These are phyloP conservation scores for Nannizzia gypsea DNA, from an alignment of 2,329 filamentous ascomycete genomes.

Conservation along the genomic window DNA sequence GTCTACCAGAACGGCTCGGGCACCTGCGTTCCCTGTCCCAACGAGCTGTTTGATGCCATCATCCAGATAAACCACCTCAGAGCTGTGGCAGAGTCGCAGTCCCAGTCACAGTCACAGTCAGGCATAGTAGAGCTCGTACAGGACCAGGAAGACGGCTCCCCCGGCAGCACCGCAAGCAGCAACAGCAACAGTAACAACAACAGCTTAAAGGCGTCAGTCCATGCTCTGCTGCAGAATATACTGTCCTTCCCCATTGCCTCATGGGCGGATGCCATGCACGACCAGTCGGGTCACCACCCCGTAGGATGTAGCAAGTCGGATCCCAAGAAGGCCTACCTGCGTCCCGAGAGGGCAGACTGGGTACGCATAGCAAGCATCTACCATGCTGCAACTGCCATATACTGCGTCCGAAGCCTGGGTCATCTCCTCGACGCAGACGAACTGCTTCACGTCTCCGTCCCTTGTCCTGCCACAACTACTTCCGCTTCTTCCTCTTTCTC, in stretches of 20 bases:
- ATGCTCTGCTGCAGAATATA: slow-evolving; percentile 9
- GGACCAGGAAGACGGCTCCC: not conserved
- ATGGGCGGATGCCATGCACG: slow-evolving; percentile 11
- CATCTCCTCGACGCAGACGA: slow-evolving; percentile 9
- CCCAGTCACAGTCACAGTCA: not conserved
- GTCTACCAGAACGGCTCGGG: slow-evolving; percentile 12
- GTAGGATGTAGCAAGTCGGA: not conserved
- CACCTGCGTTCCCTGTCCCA: slow-evolving; percentile 13
- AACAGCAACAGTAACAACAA: not conserved
- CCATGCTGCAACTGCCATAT: slow-evolving; percentile 12
- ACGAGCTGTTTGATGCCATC: slow-evolving; percentile 12
- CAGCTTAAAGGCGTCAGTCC: not conserved
- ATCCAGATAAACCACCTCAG: slow-evolving; percentile 15
- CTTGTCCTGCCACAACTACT: no score
- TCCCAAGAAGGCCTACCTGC: slow-evolving; percentile 9
- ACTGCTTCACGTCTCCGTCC: slow-evolving; percentile 8
- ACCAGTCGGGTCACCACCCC: not conserved
- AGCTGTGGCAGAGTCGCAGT: slow-evolving; percentile 1
- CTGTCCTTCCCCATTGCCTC: slow-evolving; percentile 11
- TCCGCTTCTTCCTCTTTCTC: no score
- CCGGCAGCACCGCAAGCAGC: no score
- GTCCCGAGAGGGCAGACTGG: slow-evolving; percentile 12
- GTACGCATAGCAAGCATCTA: slow-evolving; percentile 12
- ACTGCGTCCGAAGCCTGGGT: slow-evolving; percentile 12
- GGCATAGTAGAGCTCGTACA: not conserved